Evolutionary conservation across 345 rosid genomes (phyloP), one percentile per base, ranked within the genome.

Genomic region (Citrus unshiu): DNA sequence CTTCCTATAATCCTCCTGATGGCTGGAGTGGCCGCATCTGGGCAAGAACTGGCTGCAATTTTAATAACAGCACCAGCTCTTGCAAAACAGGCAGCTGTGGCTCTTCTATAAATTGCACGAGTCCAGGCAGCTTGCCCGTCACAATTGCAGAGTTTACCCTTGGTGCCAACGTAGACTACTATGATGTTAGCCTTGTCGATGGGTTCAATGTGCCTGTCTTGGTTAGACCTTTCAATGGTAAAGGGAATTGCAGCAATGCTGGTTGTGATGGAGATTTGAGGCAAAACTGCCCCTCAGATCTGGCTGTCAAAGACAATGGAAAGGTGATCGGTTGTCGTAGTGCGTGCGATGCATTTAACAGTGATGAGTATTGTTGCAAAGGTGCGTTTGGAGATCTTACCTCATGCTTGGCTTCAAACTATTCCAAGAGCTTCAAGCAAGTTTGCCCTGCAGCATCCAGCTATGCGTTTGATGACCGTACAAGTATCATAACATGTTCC

Each of bases 1-100:
- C 80, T 22, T 43, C 39, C 64, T 88, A 86, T 61, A 29, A 37
- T 22, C 89, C 85, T 65, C 58, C 89, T 0, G 72, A 70, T 1
- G 75, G 78, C 2, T 91, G 93, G 95, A 82, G 85, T 16, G 93
- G 95, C 43, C 87, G 95, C 60, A 87, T 89, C 64, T 91, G 95
- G 95, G 93, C 88, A 27, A 74, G 95, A 54, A 89, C 95, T 2
- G 88, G 88, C 27, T 91, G 93, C 79, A 51, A 67, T 7, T 89
- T 91, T 8, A 83, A 86, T 49, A 73, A 80, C 39, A 83, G 85
- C 35, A 75, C n/a, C 0, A 88, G 87, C 22, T 22, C 84, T 3
- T 91, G 93, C 79, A 89, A 84, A 62, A 89, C 93, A 3, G 93
- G 93, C 9, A 67, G 80, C 57, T 91, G 93, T 49, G 93, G 90